phyloP scores from a whole-genome alignment of 2,329 filamentous ascomycete genomes.

The Alternaria postmessia region DNA sequence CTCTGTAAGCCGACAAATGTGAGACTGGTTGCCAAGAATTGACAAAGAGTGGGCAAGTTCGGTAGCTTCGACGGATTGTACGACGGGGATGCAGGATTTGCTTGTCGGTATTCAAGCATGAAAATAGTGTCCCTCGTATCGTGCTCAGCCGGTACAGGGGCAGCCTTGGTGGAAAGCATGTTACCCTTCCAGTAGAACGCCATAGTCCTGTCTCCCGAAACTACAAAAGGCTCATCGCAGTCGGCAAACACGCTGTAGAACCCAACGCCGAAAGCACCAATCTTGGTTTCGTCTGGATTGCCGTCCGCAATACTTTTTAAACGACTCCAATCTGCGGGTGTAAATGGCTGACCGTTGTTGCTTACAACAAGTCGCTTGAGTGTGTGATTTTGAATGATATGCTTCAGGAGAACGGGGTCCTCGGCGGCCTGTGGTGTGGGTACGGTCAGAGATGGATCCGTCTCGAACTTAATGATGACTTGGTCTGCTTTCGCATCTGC shows the following conservation, averaged over 20 bases:
- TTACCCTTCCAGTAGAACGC: slow-evolving; percentile 99
- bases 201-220: slow-evolving; percentile 91
- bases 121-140: slow-evolving; percentile 82
- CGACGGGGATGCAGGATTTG: slow-evolving; percentile 59
- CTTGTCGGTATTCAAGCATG: slow-evolving; percentile 90
- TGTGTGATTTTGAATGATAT: slow-evolving; percentile 84
- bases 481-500: slow-evolving; percentile 92
- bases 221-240: slow-evolving; percentile 96
- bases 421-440: slow-evolving; percentile 72
- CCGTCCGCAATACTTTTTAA: slow-evolving; percentile 98
- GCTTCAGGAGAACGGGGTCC: slow-evolving; percentile 77
- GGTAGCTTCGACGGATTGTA: slow-evolving; percentile 74
- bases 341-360: slow-evolving; percentile 90
- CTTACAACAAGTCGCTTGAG: slow-evolving; percentile 86
- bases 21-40: slow-evolving; percentile 92
- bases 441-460: slow-evolving; percentile 79
- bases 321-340: slow-evolving; percentile 88
- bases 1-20: slow-evolving; percentile 91
- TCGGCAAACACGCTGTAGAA: slow-evolving; percentile 99
- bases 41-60: slow-evolving; percentile 82
- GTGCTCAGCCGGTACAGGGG: slow-evolving; percentile 74
- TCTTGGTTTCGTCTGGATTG: slow-evolving; percentile 98
- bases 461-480: slow-evolving; percentile 92
- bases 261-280: slow-evolving; percentile 96
- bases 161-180: slow-evolving; percentile 88